Percentiles rank a stretch among this genome's conserved stretches.
These are phyloP conservation scores for Pseudocercospora macadamiae DNA, from an alignment of 2,329 filamentous ascomycete genomes.

Conservation along the genomic window DNA sequence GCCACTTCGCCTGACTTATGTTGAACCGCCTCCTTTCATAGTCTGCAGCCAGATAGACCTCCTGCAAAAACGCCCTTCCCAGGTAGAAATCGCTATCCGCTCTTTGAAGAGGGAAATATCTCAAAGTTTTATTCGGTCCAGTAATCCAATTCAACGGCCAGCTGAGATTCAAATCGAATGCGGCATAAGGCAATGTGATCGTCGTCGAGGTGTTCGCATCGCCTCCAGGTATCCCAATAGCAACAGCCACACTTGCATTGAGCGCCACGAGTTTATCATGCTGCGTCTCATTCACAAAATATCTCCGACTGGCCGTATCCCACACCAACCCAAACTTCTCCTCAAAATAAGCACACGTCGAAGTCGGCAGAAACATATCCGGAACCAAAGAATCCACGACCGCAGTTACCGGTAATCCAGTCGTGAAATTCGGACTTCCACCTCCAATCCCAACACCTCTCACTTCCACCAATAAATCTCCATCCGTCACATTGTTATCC, in stretches of 20 bases:
- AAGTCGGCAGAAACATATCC: conserved; percentile 8
- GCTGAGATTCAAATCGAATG: conserved; percentile 1
- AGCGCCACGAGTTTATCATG: neutral
- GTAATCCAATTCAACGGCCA: conserved; percentile 9
- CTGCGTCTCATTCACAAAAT: conserved; percentile 10
- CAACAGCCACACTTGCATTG: neutral
- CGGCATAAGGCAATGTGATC: conserved; percentile 13
- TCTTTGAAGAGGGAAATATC: conserved; percentile 7
- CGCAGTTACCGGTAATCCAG: conserved; percentile 9
- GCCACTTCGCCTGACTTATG: conserved; percentile 1
- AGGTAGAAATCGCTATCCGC: neutral
- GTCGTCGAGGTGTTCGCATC: neutral
- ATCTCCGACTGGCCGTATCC: neutral
- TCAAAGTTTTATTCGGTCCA: neutral
- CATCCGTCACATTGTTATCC: neutral
- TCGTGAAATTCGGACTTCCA: neutral
- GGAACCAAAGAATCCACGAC: conserved; percentile 9
- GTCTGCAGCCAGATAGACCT: conserved; percentile 7
- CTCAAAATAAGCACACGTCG: conserved; percentile 6
- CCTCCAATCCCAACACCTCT: neutral
- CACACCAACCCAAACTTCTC: conserved; percentile 2
- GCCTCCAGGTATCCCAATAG: neutral
- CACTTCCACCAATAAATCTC: neutral
- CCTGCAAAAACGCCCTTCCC: conserved; percentile 10
- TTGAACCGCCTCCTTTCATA: conserved; percentile 6